These are phyloP conservation scores for Mallotus japonicus DNA, from an alignment of 441 rosid genomes.

Conservation along the genomic window DNA sequence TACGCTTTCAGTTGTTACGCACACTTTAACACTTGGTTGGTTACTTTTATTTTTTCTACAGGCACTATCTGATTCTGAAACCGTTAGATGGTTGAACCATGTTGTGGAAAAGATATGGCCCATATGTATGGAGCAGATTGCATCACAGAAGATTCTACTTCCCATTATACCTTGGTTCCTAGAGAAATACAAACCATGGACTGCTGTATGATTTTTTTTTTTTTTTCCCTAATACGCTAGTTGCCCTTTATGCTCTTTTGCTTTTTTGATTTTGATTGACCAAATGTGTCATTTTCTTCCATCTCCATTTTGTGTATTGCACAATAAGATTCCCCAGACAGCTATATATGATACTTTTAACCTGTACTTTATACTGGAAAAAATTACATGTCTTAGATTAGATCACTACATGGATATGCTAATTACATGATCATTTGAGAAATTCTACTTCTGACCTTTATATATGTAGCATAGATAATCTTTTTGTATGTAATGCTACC, in stretches of 20 bases:
- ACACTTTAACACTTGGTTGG: not conserved
- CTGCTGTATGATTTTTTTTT: conserved; percentile 53
- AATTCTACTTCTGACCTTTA: no score
- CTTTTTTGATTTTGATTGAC: not conserved
- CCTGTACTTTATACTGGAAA: no score
- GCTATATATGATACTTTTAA: no score
- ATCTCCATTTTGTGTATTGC: no score
- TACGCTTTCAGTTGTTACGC: not conserved
- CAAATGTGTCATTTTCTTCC: not conserved
- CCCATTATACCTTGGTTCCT: conserved; percentile 97
- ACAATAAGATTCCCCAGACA: no score
- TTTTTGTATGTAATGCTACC: no score
- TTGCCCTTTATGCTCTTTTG: not conserved
- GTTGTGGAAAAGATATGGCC: conserved; percentile 92
- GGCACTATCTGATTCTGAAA: conserved; percentile 83
- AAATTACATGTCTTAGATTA: no score
- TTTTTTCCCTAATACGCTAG: not conserved
- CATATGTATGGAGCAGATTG: conserved; percentile 81
- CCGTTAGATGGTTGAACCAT: conserved; percentile 84
- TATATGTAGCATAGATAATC: no score
- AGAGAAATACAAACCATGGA: conserved; percentile 95
- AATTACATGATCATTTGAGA: no score
- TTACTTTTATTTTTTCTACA: conserved; percentile 21
- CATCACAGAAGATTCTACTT: conserved; percentile 81
- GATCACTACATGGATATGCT: no score